These are phyloP conservation scores for Coniochaeta prunicola DNA, from an alignment of 2,329 filamentous ascomycete genomes.

Conservation along the genomic window DNA sequence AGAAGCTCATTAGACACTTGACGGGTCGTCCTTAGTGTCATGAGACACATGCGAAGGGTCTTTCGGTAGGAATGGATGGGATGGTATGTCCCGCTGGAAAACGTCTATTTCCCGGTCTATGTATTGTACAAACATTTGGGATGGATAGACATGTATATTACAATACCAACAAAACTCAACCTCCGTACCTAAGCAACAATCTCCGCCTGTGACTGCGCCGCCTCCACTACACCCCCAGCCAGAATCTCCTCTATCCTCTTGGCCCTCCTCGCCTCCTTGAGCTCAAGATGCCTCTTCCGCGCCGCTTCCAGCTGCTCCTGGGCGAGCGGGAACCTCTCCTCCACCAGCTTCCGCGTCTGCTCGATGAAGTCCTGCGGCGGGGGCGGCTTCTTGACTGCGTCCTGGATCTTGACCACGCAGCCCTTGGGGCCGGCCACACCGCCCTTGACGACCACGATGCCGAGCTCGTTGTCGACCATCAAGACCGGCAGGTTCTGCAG, in stretches of 20 bases:
- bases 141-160: conserved; percentile 14
- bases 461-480: conserved; percentile 79
- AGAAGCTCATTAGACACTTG: not conserved
- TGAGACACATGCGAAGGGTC: not conserved
- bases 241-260: conserved; percentile 28
- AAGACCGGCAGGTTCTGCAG: conserved; percentile 87
- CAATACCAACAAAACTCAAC: conserved; percentile 11
- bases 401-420: conserved; percentile 75
- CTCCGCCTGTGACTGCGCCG: conserved; percentile 9
- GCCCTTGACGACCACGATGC: conserved; percentile 82
- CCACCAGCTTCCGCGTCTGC: conserved; percentile 32
- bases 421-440: conserved; percentile 84
- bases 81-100: not conserved
- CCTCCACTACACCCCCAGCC: conserved; percentile 13
- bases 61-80: not conserved
- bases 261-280: conserved; percentile 42
- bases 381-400: conserved; percentile 77
- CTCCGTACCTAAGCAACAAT: conserved; percentile 4
- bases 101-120: not conserved
- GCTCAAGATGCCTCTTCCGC: conserved; percentile 41
- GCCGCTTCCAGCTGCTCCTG: conserved; percentile 40
- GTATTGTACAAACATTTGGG: conserved; percentile 11
- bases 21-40: not conserved
- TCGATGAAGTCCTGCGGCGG: conserved; percentile 42
- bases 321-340: conserved; percentile 39